Evolutionary conservation across 192 early-diverging fungal species (phyloP), one percentile per base, ranked within the genome.

Genomic region (Coemansia sp.): DNA sequence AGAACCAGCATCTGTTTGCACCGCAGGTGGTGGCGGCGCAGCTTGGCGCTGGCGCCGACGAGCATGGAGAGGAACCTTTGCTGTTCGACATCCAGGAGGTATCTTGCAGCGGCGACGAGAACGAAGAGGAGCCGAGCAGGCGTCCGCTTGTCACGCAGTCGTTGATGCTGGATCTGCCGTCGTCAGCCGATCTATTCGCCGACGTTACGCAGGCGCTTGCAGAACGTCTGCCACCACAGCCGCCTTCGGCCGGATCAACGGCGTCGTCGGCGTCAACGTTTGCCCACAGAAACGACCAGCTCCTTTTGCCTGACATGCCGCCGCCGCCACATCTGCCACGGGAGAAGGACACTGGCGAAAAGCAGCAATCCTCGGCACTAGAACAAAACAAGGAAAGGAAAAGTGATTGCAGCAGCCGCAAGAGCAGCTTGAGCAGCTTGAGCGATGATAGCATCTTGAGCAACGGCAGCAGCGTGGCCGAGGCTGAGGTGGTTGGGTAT

Each of bases 1-100:
- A 74, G 57, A 81, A 81, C 61, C 78, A 81, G 67, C 78, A 81
- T 41, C 65, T 81, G 53, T 81, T 81, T 61, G 45, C 45, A 5
- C 17, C 66, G 1, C 54, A 71, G 5, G 53, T 40, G 14, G 43
- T 74, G 10, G 59, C 54, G 32, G 50, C 61, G 50, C 67, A 69
- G 19, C 35, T 54, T 33, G 67, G 40, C 17, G 57, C 48, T 9
- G 35, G 20, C 20, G 19, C 32, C 15, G 19, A 33, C 42, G 32
- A 50, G 20, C 15, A 54, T 36, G 64, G 20, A 40, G 57, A 63
- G 5, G 65, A 66, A 20, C 15, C 35, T 11, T 2, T 25, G n/a
- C 34, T 59, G 33, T 36, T 58, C 25, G 65, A 20, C n/a, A 59
- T 48, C n/a, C 3, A 55, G 32, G 40, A 66, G 45, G 56, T 56